These are phyloP conservation scores for Suillus americanus DNA, from an alignment of 768 basidiomycete species.

Conservation along the genomic window DNA sequence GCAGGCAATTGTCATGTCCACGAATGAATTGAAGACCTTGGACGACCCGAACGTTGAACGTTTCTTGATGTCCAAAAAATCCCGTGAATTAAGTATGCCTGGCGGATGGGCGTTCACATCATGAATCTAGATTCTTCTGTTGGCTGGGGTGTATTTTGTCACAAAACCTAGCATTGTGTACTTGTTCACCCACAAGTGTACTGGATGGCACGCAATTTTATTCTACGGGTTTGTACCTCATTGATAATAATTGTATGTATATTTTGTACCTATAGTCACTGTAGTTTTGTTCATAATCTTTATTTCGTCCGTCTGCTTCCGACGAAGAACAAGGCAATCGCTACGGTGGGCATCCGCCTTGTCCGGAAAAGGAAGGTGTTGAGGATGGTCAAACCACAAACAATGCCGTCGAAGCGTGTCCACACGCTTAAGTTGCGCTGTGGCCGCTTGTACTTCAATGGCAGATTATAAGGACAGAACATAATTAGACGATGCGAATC, in stretches of 20 bases:
- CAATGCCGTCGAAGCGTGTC: constrained; percentile 2
- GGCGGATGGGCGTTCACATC: constrained; percentile 37
- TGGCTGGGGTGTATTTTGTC: constrained; percentile 9
- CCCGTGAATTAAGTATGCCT: constrained; percentile 39
- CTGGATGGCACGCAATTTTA: constrained; percentile 6
- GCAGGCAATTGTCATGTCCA: constrained; percentile 17
- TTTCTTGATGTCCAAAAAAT: constrained; percentile 16
- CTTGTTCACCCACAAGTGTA: background rate
- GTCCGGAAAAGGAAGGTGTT: constrained; percentile 36
- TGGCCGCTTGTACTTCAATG: constrained; percentile 5
- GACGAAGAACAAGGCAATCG: constrained; percentile 23
- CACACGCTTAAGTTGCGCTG: background rate
- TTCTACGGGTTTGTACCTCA: constrained; percentile 12
- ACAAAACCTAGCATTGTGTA: background rate
- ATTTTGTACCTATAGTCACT: constrained; percentile 18
- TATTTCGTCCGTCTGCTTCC: background rate
- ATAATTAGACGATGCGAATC: constrained; percentile 5
- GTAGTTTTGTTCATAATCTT: constrained; percentile 5
- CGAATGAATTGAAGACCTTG: constrained; percentile 15
- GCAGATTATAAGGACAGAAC: constrained; percentile 7
- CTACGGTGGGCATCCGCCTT: constrained; percentile 20
- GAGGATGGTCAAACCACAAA: constrained; percentile 22
- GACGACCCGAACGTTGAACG: constrained; percentile 14
- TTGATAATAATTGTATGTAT: constrained; percentile 8
- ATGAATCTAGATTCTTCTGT: background rate